phyloP scores from a whole-genome alignment of 2,329 filamentous ascomycete genomes.

The Monilinia laxa region DNA sequence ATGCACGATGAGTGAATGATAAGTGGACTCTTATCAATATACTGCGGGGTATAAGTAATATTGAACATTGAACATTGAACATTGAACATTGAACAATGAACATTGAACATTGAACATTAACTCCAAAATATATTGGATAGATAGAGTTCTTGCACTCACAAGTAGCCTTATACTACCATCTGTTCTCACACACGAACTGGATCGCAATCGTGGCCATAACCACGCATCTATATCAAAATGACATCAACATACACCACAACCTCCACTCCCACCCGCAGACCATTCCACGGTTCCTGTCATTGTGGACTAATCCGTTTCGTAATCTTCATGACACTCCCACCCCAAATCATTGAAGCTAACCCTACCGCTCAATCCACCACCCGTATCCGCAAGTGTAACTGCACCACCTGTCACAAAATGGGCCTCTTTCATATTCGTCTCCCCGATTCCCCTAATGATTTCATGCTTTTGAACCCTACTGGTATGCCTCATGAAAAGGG shows the following conservation, averaged over 20 bases:
- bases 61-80: background rate
- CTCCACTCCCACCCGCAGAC: slow-evolving; percentile 26
- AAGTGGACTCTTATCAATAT: background rate
- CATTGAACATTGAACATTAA: background rate
- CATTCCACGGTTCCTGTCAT: slow-evolving; percentile 48
- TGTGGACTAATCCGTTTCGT: slow-evolving; percentile 48
- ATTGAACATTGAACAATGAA: no score
- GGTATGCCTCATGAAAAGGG: background rate
- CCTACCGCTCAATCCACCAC: slow-evolving; percentile 28
- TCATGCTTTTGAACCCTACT: slow-evolving; percentile 47
- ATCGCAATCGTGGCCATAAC: no score
- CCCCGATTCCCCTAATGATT: slow-evolving; percentile 44
- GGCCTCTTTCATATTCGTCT: slow-evolving; percentile 49
- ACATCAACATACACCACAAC: slow-evolving; percentile 2
- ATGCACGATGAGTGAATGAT: background rate
- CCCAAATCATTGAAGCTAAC: slow-evolving; percentile 31
- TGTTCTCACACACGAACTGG: background rate
- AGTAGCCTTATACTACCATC: background rate
- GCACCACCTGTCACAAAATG: slow-evolving; percentile 50
- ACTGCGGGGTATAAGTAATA: background rate
- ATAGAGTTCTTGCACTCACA: background rate
- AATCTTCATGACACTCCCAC: slow-evolving; percentile 46
- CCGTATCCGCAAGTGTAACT: slow-evolving; percentile 46
- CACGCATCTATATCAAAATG: background rate
- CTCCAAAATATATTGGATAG: background rate